phyloP scores from a whole-genome alignment of 495 filamentous ascomycete genomes.

The Xylona heveae region DNA sequence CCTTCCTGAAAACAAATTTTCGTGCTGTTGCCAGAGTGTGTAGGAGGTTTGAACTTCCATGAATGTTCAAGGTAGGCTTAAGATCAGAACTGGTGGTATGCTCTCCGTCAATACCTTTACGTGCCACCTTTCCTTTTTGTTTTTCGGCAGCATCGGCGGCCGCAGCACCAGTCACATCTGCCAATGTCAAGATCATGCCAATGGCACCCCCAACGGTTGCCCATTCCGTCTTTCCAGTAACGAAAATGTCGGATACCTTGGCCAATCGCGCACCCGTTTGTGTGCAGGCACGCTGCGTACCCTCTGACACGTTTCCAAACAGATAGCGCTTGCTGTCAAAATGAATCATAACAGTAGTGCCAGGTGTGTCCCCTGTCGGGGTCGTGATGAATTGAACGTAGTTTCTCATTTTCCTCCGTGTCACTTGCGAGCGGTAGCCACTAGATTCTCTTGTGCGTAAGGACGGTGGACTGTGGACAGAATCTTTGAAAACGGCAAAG shows the following conservation, averaged over 20 bases:
- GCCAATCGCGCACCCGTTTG: constrained; percentile 38
- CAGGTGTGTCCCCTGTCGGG: constrained; percentile 81
- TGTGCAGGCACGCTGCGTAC: constrained; percentile 53
- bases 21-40: constrained; percentile 67
- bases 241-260: constrained; percentile 51
- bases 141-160: constrained; percentile 15
- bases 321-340: constrained; percentile 67
- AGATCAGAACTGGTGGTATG: neutral
- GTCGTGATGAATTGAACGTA: constrained; percentile 51
- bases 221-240: constrained; percentile 64
- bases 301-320: constrained; percentile 71
- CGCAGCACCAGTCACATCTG: constrained; percentile 32
- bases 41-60: constrained; percentile 55
- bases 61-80: constrained; percentile 33
- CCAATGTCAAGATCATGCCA: constrained; percentile 63
- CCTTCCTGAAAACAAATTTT: constrained; percentile 71
- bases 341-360: constrained; percentile 51
- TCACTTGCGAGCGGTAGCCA: too few species aligned
- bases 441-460: neutral
- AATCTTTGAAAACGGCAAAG: neutral
- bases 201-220: constrained; percentile 55
- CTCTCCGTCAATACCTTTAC: constrained; percentile 1
- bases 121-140: constrained; percentile 4
- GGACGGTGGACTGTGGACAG: neutral
- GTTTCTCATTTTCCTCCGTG: constrained; percentile 43